These are phyloP conservation scores for Trametes versicolor DNA, from an alignment of 1,284 basidiomycete genomes.

Conservation along the genomic window DNA sequence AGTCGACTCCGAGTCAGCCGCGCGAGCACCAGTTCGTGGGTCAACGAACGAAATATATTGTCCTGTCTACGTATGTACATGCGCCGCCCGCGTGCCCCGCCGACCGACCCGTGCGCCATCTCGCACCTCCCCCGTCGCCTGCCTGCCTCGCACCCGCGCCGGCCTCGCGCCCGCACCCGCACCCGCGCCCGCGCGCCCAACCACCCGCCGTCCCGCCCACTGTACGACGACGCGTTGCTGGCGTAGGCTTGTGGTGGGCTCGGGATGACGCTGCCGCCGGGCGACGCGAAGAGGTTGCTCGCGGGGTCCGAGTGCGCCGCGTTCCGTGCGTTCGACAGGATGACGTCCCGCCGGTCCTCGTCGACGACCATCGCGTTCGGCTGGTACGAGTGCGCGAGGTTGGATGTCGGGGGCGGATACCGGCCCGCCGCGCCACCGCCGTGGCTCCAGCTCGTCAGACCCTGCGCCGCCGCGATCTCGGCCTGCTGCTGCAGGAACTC, in stretches of 20 bases:
- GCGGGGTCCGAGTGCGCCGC: constrained; percentile 64
- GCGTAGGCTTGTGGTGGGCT: constrained; percentile 79
- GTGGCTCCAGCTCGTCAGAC: constrained; percentile 62
- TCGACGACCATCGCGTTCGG: constrained; percentile 65
- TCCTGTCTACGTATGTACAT: too few relatives aligned
- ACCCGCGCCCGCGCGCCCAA: too few relatives aligned
- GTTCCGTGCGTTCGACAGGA: constrained; percentile 78
- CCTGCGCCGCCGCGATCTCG: constrained; percentile 76
- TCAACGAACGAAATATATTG: too few relatives aligned
- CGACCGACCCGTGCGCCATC: too few relatives aligned
- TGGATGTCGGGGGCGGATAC: constrained; percentile 73
- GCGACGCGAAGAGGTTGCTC: constrained; percentile 53
- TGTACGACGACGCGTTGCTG: too few relatives aligned
- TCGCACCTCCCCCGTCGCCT: too few relatives aligned
- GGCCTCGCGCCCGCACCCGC: too few relatives aligned
- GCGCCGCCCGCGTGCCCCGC: too few relatives aligned
- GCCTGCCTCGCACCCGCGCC: too few relatives aligned
- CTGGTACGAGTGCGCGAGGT: constrained; percentile 74
- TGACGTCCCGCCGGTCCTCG: constrained; percentile 72
- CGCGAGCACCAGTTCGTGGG: too few relatives aligned
- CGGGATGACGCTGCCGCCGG: constrained; percentile 61
- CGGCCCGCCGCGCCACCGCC: constrained; percentile 43
- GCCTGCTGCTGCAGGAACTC: constrained; percentile 94
- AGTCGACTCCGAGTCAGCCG: too few relatives aligned
- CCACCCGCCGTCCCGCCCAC: too few relatives aligned